These are phyloP conservation scores for Pythium monospermum DNA, from an alignment of 352 stramenopile genomes.

Conservation along the genomic window DNA sequence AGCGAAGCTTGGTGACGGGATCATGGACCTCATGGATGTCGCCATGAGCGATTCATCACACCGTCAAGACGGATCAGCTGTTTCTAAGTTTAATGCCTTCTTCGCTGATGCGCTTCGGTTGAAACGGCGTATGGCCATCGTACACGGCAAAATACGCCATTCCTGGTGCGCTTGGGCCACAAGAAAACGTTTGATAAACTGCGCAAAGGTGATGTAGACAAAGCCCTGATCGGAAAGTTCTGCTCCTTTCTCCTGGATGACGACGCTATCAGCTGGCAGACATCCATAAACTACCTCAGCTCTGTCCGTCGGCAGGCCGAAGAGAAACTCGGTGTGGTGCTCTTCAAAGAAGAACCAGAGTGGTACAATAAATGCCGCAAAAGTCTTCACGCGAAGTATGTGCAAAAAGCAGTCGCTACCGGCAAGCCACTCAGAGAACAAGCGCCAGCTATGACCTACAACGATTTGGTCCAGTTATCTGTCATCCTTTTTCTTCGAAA, in stretches of 20 bases:
- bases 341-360: not conserved
- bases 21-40: conserved; percentile 1
- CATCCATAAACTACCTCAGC: conserved; percentile 8
- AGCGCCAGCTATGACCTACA: conserved; percentile 2
- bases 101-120: too few relatives aligned
- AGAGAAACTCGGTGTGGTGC: not conserved
- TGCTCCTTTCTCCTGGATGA: not conserved
- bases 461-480: not conserved
- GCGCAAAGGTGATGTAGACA: not conserved
- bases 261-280: not conserved
- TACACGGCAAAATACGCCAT: too few relatives aligned
- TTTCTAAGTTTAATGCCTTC: conserved; percentile 2
- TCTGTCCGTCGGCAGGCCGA: conserved; percentile 1
- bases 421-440: conserved; percentile 4
- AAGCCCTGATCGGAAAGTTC: conserved; percentile 1
- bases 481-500: too few relatives aligned
- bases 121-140: too few relatives aligned
- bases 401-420: not conserved
- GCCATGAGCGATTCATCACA: not conserved
- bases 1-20: not conserved
- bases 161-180: not conserved
- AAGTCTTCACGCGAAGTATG: not conserved
- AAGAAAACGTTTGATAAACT: not conserved
- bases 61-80: not conserved
- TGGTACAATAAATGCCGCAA: not conserved